Evolutionary conservation across 441 rosid species (phyloP).

Genomic region (Aquilaria agallochum): DNA sequence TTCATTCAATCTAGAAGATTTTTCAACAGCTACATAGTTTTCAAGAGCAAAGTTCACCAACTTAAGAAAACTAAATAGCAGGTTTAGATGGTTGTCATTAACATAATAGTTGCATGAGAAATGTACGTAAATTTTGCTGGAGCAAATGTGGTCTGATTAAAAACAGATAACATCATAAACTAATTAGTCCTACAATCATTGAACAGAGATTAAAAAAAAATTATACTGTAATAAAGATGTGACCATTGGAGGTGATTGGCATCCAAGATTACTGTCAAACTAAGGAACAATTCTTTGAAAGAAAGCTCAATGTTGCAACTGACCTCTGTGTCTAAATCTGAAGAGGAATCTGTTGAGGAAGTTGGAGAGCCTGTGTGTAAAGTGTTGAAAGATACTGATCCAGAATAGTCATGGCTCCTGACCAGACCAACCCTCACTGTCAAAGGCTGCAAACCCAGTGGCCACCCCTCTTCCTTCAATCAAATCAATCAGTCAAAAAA

Average conservation of each 20-base stretch:
- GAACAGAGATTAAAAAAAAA: not conserved
- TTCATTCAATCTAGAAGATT: too few species aligned
- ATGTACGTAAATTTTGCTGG: too few species aligned
- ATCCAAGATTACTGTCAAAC: not conserved
- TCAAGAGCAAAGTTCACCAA: too few species aligned
- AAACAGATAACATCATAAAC: too few species aligned
- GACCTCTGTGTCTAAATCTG: slow-evolving; percentile 61
- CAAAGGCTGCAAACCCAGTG: slow-evolving; percentile 58
- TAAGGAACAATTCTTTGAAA: not conserved
- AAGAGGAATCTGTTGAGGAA: slow-evolving; percentile 45
- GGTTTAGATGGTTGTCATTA: too few species aligned
- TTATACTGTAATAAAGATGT: too few species aligned
- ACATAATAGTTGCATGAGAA: too few species aligned
- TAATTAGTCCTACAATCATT: too few species aligned
- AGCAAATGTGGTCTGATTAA: too few species aligned
- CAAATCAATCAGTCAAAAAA: slow-evolving; percentile 15
- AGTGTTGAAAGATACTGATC: slow-evolving; percentile 50
- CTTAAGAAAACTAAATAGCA: too few species aligned
- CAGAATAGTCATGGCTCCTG: slow-evolving; percentile 28
- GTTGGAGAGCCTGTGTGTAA: slow-evolving; percentile 41
- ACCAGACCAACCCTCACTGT: slow-evolving; percentile 37
- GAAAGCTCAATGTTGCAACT: slow-evolving; percentile 5
- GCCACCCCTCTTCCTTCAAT: slow-evolving; percentile 60
- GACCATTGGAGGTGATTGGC: too few species aligned
- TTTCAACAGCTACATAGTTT: too few species aligned